Percentiles rank a stretch among this genome's conserved stretches.
Evolutionary conservation across 2,329 filamentous ascomycete genomes (phyloP).

Genomic region (Pseudogymnoascus sp.): DNA sequence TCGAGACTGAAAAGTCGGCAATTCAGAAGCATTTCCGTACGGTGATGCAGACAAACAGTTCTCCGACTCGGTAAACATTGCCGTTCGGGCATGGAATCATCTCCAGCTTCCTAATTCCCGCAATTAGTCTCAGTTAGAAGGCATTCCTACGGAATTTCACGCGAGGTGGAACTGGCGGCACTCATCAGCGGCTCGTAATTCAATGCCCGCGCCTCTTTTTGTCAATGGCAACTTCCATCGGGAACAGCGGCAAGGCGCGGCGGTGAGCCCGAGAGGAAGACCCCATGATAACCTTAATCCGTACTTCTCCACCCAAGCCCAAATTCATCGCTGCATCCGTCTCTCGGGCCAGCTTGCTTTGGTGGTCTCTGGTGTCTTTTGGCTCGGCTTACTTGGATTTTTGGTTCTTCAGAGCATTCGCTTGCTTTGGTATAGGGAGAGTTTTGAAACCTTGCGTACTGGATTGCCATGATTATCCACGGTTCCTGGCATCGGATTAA

Average conservation of each 20-base stretch:
- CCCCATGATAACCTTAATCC: not conserved
- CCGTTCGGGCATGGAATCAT: not conserved
- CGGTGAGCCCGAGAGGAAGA: not conserved
- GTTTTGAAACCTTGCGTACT: not conserved
- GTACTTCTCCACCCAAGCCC: not conserved
- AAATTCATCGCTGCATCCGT: not conserved
- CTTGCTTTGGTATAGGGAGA: not conserved
- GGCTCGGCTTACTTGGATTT: not conserved
- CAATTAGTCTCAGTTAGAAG: not conserved
- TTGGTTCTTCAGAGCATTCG: not conserved
- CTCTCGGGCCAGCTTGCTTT: not conserved
- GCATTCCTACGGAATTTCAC: not conserved
- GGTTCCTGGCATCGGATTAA: not conserved
- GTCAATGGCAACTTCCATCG: not conserved
- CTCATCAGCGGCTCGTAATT: no score
- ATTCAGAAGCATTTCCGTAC: not conserved
- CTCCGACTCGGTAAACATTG: constrained; percentile 6
- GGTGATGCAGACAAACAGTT: not conserved
- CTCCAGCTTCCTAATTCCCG: not conserved
- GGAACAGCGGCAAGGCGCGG: not conserved
- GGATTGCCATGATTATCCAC: not conserved
- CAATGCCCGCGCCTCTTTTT: not conserved
- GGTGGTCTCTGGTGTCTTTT: not conserved
- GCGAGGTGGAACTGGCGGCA: not conserved
- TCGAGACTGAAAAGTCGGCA: constrained; percentile 1